Base-by-base conservation (phyloP, 2,329 filamentous ascomycete genomes). In the Penicillium paneum region DNA sequence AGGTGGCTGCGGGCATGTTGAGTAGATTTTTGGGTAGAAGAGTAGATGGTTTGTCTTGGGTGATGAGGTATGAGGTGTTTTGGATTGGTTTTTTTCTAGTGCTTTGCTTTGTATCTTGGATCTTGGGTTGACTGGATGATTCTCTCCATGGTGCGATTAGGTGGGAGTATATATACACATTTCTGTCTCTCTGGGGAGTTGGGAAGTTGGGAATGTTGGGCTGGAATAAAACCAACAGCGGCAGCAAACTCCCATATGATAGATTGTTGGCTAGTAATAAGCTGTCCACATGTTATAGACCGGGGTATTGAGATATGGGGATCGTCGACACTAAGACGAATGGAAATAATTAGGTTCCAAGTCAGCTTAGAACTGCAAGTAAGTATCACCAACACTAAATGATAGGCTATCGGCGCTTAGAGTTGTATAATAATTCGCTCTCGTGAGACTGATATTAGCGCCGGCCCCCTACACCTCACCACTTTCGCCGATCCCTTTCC, bases 351-450 rank as follows among this genome's bases (percentile, higher is more conserved):
- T 10, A n/a, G 21, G 11, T 26, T 13, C 28, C 24, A 31, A 40
- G 35, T 36, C 34, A 19, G 34, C 19, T 38, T 38, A 31, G 28
- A 13, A 5, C 26, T 43, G 15, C 13, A 29, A 36, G n/a, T 13
- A 29, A 40, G 10, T 11, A 29, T 36, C 24, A 6, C 36, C 19
- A 12, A 53, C 17, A 28, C 12, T 15, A 43, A 49, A 49, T 49
- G 38, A 49, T 49, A 49, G 51, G 50, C 43, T 49, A 19, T 49
- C 17, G 12, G 45, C 31, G 38, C n/a, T 43, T 49, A 49, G 26
- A 12, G 39, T 39, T 49, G n/a, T n/a, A n/a, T n/a, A n/a, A n/a
- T 17, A 28, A 54, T 54, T 54, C 45, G 45, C 42, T 44, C 38
- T 48, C 15, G 15, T 48, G 44, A 41, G 38, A 38, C 17, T 42